phyloP scores from a whole-genome alignment of 2,329 filamentous ascomycete genomes.

The Fusarium nurragi region DNA sequence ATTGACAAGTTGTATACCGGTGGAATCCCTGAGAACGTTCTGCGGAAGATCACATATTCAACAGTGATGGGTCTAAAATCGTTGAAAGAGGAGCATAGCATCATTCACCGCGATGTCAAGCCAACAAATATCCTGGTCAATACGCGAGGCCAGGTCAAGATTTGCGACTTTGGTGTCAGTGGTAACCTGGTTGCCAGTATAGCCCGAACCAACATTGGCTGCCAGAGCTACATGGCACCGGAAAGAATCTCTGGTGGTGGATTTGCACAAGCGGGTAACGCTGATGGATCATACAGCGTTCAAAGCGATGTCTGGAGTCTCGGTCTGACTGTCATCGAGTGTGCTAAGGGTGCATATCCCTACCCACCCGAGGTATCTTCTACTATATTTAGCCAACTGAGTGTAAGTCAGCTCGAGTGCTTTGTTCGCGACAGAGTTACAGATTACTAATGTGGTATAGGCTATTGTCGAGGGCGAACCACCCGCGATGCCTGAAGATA shows the following conservation, averaged over 20 bases:
- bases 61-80: slow-evolving; percentile 92
- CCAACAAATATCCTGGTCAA: slow-evolving; percentile 98
- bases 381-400: slow-evolving; percentile 97
- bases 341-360: slow-evolving; percentile 91
- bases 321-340: slow-evolving; percentile 94
- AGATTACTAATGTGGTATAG: slow-evolving; percentile 58
- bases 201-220: slow-evolving; percentile 98
- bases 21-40: slow-evolving; percentile 86
- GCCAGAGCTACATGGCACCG: slow-evolving; percentile 99
- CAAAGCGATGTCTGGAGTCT: slow-evolving; percentile 99
- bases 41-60: slow-evolving; percentile 89
- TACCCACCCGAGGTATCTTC: slow-evolving; percentile 98
- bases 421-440: background rate
- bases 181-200: slow-evolving; percentile 97
- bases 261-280: slow-evolving; percentile 73
- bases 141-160: slow-evolving; percentile 90
- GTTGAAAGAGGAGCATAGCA: slow-evolving; percentile 97
- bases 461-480: slow-evolving; percentile 98
- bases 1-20: slow-evolving; percentile 95
- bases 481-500: slow-evolving; percentile 80
- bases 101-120: slow-evolving; percentile 98
- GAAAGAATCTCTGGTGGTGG: slow-evolving; percentile 92
- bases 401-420: slow-evolving; percentile 70
- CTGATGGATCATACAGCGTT: slow-evolving; percentile 91
- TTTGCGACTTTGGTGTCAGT: slow-evolving; percentile 97